Evolutionary conservation across 2,329 filamentous ascomycete species (phyloP).

Genomic region (Chrysoporthe austroafricana): DNA sequence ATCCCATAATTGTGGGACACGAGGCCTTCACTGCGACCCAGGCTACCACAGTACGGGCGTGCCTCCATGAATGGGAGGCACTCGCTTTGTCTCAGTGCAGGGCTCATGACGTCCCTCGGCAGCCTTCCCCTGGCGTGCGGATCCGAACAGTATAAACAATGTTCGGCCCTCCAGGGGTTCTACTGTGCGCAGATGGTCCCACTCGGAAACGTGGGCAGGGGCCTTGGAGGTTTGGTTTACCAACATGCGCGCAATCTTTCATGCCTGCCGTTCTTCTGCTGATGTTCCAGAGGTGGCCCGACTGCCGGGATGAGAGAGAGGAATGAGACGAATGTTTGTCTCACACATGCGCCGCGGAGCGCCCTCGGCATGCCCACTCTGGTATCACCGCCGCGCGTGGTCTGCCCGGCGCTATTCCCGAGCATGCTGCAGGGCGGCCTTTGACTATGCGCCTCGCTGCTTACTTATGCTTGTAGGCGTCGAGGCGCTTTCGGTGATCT

Average conservation of each 20-base stretch:
- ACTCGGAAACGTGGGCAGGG: slow-evolving; percentile 7
- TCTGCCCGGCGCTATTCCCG: not conserved
- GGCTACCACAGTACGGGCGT: not conserved
- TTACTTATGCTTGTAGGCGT: not conserved
- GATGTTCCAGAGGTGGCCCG: slow-evolving; percentile 17
- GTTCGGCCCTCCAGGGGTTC: not conserved
- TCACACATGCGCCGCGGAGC: slow-evolving; percentile 1
- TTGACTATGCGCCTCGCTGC: not conserved
- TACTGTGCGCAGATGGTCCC: not conserved
- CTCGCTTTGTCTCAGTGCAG: slow-evolving; percentile 9
- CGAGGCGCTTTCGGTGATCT: not conserved
- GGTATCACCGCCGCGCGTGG: not conserved
- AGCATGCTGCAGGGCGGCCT: not conserved
- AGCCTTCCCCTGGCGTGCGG: not conserved
- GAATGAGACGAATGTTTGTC: slow-evolving; percentile 18
- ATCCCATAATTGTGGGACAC: not conserved
- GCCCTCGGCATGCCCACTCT: slow-evolving; percentile 11
- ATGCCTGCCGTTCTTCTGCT: slow-evolving; percentile 3
- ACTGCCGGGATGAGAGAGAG: slow-evolving; percentile 1
- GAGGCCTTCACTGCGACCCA: no score
- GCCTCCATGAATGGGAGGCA: not conserved
- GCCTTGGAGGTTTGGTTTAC: not conserved
- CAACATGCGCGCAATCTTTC: not conserved
- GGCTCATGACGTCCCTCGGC: slow-evolving; percentile 2
- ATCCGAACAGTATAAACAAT: not conserved